These are phyloP conservation scores for Choiromyces venosus DNA, from an alignment of 495 filamentous ascomycete species.

Conservation along the genomic window DNA sequence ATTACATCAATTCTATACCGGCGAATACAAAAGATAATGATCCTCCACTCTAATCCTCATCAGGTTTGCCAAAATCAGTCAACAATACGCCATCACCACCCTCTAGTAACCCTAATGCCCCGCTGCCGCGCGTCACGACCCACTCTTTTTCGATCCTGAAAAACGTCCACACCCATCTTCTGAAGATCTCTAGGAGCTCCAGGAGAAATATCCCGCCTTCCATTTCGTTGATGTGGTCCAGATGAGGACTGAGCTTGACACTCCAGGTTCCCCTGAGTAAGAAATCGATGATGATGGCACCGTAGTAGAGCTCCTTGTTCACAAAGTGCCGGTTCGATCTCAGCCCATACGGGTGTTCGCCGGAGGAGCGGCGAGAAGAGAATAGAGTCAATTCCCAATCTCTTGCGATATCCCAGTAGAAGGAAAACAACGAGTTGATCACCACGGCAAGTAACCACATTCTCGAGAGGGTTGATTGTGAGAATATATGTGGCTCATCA, in stretches of 20 bases:
- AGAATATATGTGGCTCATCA: constrained; percentile 31
- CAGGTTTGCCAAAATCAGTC: constrained; percentile 34
- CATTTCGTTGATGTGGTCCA: constrained; percentile 75
- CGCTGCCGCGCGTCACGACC: constrained; percentile 49
- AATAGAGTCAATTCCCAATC: constrained; percentile 97
- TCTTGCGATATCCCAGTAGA: constrained; percentile 95
- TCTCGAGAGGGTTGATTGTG: constrained; percentile 44
- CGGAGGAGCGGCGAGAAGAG: constrained; percentile 48
- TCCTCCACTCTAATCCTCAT: constrained; percentile 25
- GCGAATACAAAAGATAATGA: not conserved
- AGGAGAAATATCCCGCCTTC: constrained; percentile 82
- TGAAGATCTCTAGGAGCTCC: constrained; percentile 74
- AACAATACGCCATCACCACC: constrained; percentile 25
- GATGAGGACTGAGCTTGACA: constrained; percentile 70
- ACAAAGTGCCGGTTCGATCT: constrained; percentile 67
- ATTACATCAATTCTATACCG: not conserved
- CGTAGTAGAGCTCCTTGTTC: constrained; percentile 68
- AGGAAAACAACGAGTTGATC: constrained; percentile 82
- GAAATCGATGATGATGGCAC: constrained; percentile 71
- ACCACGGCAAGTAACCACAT: constrained; percentile 59
- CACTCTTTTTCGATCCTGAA: constrained; percentile 91
- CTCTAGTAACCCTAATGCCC: constrained; percentile 26
- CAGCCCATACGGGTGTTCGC: constrained; percentile 69
- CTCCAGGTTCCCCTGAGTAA: constrained; percentile 83
- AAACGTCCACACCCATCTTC: constrained; percentile 96